Evolutionary conservation across 768 basidiomycete genomes (phyloP).

Genomic region (Pleurotus platypus): DNA sequence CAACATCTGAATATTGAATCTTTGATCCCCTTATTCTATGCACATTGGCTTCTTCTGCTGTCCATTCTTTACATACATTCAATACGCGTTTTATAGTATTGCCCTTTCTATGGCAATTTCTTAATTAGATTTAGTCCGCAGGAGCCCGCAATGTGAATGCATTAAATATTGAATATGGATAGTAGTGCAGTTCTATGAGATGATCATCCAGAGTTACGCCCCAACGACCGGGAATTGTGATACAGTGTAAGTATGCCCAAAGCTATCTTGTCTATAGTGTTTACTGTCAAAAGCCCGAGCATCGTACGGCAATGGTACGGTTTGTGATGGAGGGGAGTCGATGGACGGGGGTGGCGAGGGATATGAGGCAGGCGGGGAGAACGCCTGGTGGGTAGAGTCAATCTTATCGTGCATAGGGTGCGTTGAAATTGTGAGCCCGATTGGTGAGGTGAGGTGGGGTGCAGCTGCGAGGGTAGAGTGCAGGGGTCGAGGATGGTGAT

Average conservation of each 20-base stretch:
- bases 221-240: neutral
- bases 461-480: neutral
- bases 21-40: too few relatives aligned
- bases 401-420: slow-evolving; percentile 9
- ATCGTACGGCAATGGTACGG: slow-evolving; percentile 13
- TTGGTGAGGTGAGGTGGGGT: slow-evolving; percentile 3
- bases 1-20: too few relatives aligned
- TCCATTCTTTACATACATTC: too few relatives aligned
- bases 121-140: too few relatives aligned
- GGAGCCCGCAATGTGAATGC: neutral
- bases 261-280: neutral
- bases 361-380: slow-evolving; percentile 28
- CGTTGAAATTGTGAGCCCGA: slow-evolving; percentile 12
- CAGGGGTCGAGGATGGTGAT: slow-evolving; percentile 14
- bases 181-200: neutral
- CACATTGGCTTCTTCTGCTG: too few relatives aligned
- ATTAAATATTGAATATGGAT: neutral
- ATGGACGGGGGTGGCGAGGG: slow-evolving; percentile 45
- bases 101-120: too few relatives aligned
- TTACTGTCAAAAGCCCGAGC: neutral
- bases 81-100: too few relatives aligned
- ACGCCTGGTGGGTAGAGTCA: neutral
- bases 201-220: neutral
- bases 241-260: neutral
- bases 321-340: slow-evolving; percentile 32